Conservation (phyloP, 345 rosid genomes). For the Psidium guajava region DNA sequence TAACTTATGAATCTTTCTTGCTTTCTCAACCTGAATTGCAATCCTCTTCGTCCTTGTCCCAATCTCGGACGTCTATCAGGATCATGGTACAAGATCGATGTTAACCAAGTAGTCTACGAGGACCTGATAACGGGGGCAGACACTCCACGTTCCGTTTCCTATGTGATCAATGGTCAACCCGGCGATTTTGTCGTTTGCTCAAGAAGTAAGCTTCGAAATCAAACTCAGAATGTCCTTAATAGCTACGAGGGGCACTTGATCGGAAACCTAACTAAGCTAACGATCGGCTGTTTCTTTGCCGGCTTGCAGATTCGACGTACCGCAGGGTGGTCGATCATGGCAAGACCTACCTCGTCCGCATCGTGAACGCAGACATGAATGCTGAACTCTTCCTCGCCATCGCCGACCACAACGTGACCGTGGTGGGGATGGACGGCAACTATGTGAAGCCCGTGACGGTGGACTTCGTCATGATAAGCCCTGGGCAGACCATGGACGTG, state of each 20-base stretch:
- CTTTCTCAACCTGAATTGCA: neutral
- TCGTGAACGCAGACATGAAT: slow-evolving; percentile 22
- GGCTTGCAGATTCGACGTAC: neutral
- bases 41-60: neutral
- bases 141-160: slow-evolving; percentile 10
- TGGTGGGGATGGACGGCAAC: slow-evolving; percentile 23
- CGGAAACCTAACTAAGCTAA: neutral
- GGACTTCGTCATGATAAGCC: slow-evolving; percentile 5
- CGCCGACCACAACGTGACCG: slow-evolving; percentile 18
- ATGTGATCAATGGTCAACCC: slow-evolving; percentile 22
- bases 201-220: neutral
- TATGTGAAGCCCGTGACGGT: slow-evolving; percentile 14
- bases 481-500: slow-evolving; percentile 21
- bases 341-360: slow-evolving; percentile 23
- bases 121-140: neutral
- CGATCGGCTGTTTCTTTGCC: neutral
- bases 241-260: neutral
- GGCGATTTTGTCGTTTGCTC: slow-evolving; percentile 12
- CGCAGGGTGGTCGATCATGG: slow-evolving; percentile 3
- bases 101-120: neutral
- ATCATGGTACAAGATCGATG: slow-evolving; percentile 14
- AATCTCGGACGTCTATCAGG: neutral
- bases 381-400: slow-evolving; percentile 18
- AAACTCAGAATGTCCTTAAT: neutral
- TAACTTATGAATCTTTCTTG: neutral